Conservation (phyloP, 345 rosid species). For the Eucalyptus tenuipes region DNA sequence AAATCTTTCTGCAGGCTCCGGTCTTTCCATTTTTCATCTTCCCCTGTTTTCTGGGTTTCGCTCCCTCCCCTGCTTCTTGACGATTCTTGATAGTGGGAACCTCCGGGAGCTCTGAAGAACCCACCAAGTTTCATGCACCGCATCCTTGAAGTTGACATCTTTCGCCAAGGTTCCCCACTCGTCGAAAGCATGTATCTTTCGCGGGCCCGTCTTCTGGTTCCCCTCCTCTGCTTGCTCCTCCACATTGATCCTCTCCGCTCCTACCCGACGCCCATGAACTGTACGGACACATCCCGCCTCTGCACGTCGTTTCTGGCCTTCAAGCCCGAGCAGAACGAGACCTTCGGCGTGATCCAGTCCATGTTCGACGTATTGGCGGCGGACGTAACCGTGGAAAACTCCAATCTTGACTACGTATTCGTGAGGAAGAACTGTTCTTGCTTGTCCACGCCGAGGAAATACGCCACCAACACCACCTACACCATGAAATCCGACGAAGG, state of each 20-base stretch:
- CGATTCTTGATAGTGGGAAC: background rate
- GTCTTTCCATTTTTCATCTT: background rate
- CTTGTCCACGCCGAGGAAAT: constrained; percentile 36
- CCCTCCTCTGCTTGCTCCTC: constrained; percentile 2
- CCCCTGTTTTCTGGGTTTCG: background rate
- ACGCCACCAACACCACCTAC: constrained; percentile 66
- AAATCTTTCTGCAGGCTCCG: background rate
- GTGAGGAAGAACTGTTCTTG: constrained; percentile 90
- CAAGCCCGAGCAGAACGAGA: constrained; percentile 48
- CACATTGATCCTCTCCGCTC: constrained; percentile 7
- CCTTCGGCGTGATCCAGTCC: constrained; percentile 59
- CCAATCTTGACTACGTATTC: constrained; percentile 42
- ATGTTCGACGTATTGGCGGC: constrained; percentile 76
- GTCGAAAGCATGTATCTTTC: background rate
- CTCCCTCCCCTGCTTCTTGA: background rate
- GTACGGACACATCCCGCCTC: constrained; percentile 71
- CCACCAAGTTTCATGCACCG: background rate
- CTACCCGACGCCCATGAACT: constrained; percentile 48
- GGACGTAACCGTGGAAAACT: constrained; percentile 44
- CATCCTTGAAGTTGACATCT: background rate
- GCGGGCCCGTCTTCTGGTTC: background rate
- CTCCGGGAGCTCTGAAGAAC: background rate
- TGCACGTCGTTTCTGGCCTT: constrained; percentile 88
- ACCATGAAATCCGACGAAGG: constrained; percentile 59
- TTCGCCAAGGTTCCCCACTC: background rate